Percentiles rank a stretch among this genome's conserved stretches.
Evolutionary conservation across 768 basidiomycete genomes (phyloP).

Genomic region (Tephrocybe sp.): DNA sequence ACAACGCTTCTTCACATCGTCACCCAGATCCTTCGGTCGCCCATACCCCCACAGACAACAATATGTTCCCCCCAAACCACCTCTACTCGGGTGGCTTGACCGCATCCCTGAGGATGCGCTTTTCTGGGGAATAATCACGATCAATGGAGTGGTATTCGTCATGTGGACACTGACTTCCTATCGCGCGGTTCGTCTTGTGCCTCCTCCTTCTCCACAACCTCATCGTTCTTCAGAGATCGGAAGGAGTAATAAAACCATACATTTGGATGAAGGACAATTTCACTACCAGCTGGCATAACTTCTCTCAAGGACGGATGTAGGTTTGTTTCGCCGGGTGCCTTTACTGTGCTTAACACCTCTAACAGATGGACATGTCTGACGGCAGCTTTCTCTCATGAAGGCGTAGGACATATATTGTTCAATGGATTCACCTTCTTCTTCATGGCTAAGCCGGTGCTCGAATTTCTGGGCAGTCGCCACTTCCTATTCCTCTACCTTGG

Average conservation of each 20-base stretch:
- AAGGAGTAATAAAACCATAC: slow-evolving; percentile 37
- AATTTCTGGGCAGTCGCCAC: slow-evolving; percentile 59
- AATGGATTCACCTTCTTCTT: slow-evolving; percentile 81
- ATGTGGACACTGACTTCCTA: slow-evolving; percentile 52
- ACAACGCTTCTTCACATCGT: slow-evolving; percentile 15
- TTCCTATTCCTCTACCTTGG: slow-evolving; percentile 77
- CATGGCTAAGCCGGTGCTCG: slow-evolving; percentile 66
- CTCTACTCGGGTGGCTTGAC: slow-evolving; percentile 44
- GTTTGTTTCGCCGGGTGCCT: slow-evolving; percentile 28
- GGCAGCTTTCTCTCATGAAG: slow-evolving; percentile 68
- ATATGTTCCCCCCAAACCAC: slow-evolving; percentile 1
- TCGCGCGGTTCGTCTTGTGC: slow-evolving; percentile 29
- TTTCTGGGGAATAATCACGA: slow-evolving; percentile 62
- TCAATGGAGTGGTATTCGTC: slow-evolving; percentile 63
- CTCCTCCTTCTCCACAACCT: slow-evolving; percentile 1
- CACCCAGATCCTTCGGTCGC: slow-evolving; percentile 4
- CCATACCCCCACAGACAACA: slow-evolving; percentile 19
- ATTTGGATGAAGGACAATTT: slow-evolving; percentile 66
- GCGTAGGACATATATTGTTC: slow-evolving; percentile 62
- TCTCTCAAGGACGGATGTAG: slow-evolving; percentile 65
- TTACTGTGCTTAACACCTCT: not conserved
- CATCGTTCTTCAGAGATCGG: slow-evolving; percentile 29
- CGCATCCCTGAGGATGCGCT: slow-evolving; percentile 51
- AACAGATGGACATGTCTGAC: slow-evolving; percentile 78
- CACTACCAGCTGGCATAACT: slow-evolving; percentile 56